Conservation (phyloP, 345 rosid genomes). For the Aurinia saxatilis region DNA sequence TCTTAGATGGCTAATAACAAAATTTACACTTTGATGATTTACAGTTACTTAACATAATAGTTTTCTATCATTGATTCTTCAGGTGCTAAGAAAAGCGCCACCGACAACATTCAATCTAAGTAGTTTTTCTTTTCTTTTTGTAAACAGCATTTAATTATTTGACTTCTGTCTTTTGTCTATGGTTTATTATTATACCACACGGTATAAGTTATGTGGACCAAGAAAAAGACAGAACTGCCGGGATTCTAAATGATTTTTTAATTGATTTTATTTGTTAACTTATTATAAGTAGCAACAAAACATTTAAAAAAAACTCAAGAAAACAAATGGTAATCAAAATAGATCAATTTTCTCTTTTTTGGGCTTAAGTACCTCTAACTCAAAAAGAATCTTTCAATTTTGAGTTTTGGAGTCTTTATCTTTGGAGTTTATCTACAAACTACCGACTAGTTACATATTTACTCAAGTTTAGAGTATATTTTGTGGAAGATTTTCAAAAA, state of each 20-base stretch:
- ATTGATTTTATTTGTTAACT: neutral
- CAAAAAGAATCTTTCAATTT: too few species aligned
- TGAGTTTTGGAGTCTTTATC: too few species aligned
- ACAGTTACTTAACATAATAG: neutral
- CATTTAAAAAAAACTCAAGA: neutral
- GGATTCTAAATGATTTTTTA: neutral
- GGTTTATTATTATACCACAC: neutral
- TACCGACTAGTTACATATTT: too few species aligned
- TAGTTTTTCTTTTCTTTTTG: too few species aligned
- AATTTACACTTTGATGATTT: neutral
- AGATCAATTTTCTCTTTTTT: too few species aligned
- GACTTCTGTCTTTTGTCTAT: neutral
- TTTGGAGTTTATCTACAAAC: too few species aligned
- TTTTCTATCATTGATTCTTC: neutral
- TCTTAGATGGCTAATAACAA: neutral
- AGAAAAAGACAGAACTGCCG: neutral
- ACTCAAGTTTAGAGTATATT: too few species aligned
- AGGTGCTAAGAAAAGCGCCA: neutral
- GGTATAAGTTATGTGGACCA: neutral
- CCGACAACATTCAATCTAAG: conserved; percentile 23
- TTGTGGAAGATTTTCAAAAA: too few species aligned
- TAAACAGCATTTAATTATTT: neutral
- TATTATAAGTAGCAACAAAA: neutral
- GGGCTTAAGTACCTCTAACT: too few species aligned
- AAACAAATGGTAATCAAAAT: too few species aligned